Conservation (phyloP, 2,329 filamentous ascomycete genomes). For the Calycina marina region DNA sequence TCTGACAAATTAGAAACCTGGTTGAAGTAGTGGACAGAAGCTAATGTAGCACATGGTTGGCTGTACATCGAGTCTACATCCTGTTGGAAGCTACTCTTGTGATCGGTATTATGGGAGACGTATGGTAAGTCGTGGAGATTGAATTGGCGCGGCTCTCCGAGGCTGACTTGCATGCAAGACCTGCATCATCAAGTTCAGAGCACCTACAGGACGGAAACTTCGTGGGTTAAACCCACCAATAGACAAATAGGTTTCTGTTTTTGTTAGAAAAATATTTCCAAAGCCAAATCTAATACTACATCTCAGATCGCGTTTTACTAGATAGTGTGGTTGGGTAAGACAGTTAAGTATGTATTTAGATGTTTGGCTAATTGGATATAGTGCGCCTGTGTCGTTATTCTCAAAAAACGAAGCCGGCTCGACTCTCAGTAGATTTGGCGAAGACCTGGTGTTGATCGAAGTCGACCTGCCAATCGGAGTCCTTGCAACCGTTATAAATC, state of each 20-base stretch:
- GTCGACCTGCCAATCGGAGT: background rate
- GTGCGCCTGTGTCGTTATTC: constrained; percentile 4
- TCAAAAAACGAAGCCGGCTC: constrained; percentile 9
- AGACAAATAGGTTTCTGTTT: background rate
- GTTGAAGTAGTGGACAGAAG: constrained; percentile 1
- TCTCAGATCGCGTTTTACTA: background rate
- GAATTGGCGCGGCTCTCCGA: too few relatives aligned
- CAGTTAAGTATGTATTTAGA: background rate
- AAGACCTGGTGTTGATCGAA: constrained; percentile 2
- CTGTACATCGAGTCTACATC: constrained; percentile 1
- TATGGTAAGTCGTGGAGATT: too few relatives aligned
- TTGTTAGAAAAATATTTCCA: background rate
- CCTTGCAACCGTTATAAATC: background rate
- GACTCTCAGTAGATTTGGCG: constrained; percentile 1
- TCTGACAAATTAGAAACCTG: background rate
- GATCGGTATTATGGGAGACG: background rate
- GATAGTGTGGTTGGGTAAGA: background rate
- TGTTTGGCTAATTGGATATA: background rate
- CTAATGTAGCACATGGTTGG: background rate
- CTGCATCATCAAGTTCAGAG: too few relatives aligned
- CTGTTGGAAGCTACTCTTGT: background rate
- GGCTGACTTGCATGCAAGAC: too few relatives aligned
- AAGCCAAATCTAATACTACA: background rate
- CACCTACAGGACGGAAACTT: too few relatives aligned
- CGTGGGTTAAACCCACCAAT: background rate